Conservation (phyloP, 2,329 filamentous ascomycete species). For the Hypoxylon sp. region DNA sequence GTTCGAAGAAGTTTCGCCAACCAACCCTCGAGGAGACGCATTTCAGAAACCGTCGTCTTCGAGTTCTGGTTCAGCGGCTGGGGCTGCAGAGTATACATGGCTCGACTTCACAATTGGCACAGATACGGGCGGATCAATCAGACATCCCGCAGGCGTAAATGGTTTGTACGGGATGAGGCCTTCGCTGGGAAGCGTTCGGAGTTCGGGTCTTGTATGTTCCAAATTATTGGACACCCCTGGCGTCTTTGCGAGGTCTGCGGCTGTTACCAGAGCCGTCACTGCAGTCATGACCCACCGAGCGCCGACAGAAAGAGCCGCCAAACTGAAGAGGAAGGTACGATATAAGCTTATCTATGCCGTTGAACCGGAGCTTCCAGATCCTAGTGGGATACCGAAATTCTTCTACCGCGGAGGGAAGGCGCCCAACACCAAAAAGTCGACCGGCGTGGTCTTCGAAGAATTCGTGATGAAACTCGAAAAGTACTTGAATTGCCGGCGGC, state of each 20-base stretch:
- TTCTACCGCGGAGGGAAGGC: slow-evolving; percentile 12
- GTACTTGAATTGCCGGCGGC: slow-evolving; percentile 23
- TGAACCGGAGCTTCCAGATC: slow-evolving; percentile 10
- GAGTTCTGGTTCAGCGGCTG: slow-evolving; percentile 37
- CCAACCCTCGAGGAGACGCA: slow-evolving; percentile 38
- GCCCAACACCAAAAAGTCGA: slow-evolving; percentile 3
- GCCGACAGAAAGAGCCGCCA: background rate
- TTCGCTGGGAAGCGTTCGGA: slow-evolving; percentile 18
- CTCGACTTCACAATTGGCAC: slow-evolving; percentile 42
- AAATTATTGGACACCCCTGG: slow-evolving; percentile 30
- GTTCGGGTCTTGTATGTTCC: slow-evolving; percentile 21
- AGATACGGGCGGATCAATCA: slow-evolving; percentile 40
- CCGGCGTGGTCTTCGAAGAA: slow-evolving; percentile 22
- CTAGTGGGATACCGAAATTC: slow-evolving; percentile 28
- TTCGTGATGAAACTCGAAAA: slow-evolving; percentile 29
- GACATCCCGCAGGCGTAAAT: slow-evolving; percentile 39
- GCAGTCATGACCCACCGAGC: slow-evolving; percentile 16
- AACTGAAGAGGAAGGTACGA: background rate
- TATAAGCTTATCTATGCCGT: slow-evolving; percentile 37
- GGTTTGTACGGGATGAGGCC: slow-evolving; percentile 39
- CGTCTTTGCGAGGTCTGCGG: slow-evolving; percentile 38
- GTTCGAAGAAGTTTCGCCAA: slow-evolving; percentile 38
- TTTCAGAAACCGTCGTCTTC: slow-evolving; percentile 37
- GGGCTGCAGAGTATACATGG: slow-evolving; percentile 36
- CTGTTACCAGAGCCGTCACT: slow-evolving; percentile 15